These are phyloP conservation scores for Solanum pinnatisectum DNA, from an alignment of 257 asterid genomes.

Conservation along the genomic window DNA sequence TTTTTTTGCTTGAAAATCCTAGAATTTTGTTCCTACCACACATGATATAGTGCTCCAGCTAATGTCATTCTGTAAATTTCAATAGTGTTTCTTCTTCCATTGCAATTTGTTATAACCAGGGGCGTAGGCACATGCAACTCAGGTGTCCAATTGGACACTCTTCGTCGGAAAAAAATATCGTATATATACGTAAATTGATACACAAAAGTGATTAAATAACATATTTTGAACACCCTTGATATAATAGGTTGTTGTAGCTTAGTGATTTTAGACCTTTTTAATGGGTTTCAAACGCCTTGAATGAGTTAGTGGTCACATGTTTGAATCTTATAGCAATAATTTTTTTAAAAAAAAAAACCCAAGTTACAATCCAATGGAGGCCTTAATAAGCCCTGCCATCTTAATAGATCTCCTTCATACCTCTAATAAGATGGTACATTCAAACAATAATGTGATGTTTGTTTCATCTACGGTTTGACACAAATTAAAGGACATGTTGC, in stretches of 20 bases:
- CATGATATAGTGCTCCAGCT: not conserved
- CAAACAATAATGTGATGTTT: not conserved
- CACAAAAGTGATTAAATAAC: no score
- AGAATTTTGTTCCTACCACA: not conserved
- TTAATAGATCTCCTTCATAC: not conserved
- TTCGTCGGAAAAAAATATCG: no score
- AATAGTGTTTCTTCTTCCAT: not conserved
- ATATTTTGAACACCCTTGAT: no score
- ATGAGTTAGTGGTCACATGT: no score
- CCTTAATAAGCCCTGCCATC: not conserved
- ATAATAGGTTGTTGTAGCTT: no score
- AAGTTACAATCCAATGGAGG: not conserved
- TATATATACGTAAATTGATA: no score
- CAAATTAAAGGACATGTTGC: not conserved
- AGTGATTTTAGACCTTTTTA: no score
- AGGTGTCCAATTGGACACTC: no score
- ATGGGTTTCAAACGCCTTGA: no score
- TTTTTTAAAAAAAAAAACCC: no score
- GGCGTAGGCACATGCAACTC: no score
- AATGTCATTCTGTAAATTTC: not conserved
- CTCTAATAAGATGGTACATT: not conserved
- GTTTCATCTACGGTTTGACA: not conserved
- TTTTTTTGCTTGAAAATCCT: not conserved
- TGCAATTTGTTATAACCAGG: not conserved
- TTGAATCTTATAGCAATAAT: no score